Evolutionary conservation across 2,329 filamentous ascomycete genomes (phyloP).

Genomic region (Dactylellina leptospora): DNA sequence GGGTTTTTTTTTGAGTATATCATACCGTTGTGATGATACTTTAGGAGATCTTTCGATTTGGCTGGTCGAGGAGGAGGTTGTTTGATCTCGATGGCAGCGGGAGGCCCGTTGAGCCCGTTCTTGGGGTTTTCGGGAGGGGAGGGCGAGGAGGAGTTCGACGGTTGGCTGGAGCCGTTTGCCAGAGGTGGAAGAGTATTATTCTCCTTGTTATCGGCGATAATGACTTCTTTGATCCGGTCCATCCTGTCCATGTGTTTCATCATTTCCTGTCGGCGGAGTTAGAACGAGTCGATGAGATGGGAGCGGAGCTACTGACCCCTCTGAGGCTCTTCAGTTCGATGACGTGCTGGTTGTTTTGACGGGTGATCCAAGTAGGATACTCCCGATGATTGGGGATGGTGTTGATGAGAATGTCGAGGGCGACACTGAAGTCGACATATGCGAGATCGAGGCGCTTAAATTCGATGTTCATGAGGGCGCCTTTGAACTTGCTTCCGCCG

Average conservation of each 20-base stretch:
- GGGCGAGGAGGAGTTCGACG: conserved; percentile 9
- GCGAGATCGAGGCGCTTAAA: conserved; percentile 76
- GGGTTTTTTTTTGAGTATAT: too few relatives aligned
- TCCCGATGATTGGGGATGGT: conserved; percentile 79
- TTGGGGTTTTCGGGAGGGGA: conserved; percentile 22
- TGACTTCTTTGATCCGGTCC: conserved; percentile 68
- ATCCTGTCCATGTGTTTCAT: conserved; percentile 60
- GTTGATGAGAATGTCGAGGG: conserved; percentile 79
- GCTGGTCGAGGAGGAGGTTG: conserved; percentile 58
- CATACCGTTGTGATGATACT: conserved; percentile 68
- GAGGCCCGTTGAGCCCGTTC: conserved; percentile 51
- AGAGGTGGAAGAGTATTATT: conserved; percentile 29
- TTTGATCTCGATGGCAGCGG: conserved; percentile 32
- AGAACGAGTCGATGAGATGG: not conserved
- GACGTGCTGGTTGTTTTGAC: conserved; percentile 63
- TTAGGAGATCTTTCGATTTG: conserved; percentile 61
- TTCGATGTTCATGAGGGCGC: conserved; percentile 61
- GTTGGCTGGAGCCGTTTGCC: not conserved
- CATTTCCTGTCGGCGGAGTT: conserved; percentile 23
- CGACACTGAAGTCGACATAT: conserved; percentile 83
- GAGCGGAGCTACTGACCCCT: conserved; percentile 56
- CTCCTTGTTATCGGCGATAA: conserved; percentile 70
- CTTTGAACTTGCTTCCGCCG: conserved; percentile 21
- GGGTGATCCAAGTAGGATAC: conserved; percentile 71
- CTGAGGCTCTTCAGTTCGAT: conserved; percentile 64